Conservation (phyloP, 192 early-diverging fungal species). For the Rhizophagus prolifer region DNA sequence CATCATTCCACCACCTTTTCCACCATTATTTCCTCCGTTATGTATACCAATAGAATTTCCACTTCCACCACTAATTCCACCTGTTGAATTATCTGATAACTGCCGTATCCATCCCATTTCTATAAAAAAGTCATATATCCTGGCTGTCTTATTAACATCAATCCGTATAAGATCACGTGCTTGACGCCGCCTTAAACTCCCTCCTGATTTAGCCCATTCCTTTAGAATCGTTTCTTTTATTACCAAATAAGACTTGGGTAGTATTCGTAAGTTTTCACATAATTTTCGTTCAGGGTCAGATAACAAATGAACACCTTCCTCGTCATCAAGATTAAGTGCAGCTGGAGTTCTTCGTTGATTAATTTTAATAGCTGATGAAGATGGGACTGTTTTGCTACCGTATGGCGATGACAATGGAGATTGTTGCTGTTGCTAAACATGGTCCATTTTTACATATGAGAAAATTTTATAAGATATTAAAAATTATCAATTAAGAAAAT, state of each 20-base stretch:
- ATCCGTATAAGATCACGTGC: conserved; percentile 89
- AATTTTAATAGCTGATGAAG: conserved; percentile 23
- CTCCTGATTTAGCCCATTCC: conserved; percentile 73
- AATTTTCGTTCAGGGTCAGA: conserved; percentile 74
- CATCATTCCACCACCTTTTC: background rate
- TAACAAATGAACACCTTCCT: conserved; percentile 88
- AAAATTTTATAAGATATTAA: background rate
- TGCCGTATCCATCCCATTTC: conserved; percentile 85
- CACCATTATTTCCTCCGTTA: too few species aligned
- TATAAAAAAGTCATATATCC: conserved; percentile 92
- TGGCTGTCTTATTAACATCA: conserved; percentile 85
- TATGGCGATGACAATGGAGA: conserved; percentile 29
- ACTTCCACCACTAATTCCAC: background rate
- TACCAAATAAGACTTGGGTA: conserved; percentile 85
- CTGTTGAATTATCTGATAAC: conserved; percentile 8
- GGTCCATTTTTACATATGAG: conserved; percentile 4
- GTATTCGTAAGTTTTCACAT: conserved; percentile 80
- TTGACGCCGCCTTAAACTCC: conserved; percentile 69
- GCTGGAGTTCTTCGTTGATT: conserved; percentile 47
- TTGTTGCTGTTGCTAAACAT: background rate
- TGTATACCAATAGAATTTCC: background rate
- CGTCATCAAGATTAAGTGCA: conserved; percentile 74
- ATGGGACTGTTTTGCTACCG: conserved; percentile 25
- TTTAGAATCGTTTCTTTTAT: conserved; percentile 90
- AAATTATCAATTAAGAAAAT: background rate